Conservation (phyloP, 1,284 basidiomycete species). For the Ganoderma resinaceum region DNA sequence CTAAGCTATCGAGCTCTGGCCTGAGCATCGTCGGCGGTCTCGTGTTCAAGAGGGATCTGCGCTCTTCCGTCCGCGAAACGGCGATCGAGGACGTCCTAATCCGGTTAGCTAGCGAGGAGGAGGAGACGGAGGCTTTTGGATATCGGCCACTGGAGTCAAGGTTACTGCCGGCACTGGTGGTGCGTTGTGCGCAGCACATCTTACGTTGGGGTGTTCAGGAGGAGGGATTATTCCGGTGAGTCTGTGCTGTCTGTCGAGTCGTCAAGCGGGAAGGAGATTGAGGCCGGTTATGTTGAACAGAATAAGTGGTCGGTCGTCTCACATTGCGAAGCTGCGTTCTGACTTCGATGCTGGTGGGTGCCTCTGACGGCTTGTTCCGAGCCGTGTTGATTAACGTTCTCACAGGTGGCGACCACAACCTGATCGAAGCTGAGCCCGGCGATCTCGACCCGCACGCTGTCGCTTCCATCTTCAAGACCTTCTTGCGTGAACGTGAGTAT, state of each 20-base stretch:
- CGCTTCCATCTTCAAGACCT: slow-evolving; percentile 85
- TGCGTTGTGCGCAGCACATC: slow-evolving; percentile 82
- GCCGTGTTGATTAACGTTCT: neutral
- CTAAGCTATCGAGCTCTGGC: slow-evolving; percentile 48
- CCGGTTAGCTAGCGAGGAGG: slow-evolving; percentile 32
- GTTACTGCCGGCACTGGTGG: slow-evolving; percentile 73
- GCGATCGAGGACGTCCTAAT: slow-evolving; percentile 47
- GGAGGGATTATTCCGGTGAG: slow-evolving; percentile 84
- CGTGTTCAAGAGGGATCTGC: slow-evolving; percentile 71
- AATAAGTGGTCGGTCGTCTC: slow-evolving; percentile 76
- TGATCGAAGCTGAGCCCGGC: slow-evolving; percentile 75
- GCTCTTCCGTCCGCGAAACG: slow-evolving; percentile 66
- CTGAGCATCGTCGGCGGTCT: slow-evolving; percentile 51
- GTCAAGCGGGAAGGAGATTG: neutral
- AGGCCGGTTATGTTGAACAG: slow-evolving; percentile 45
- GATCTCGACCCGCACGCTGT: slow-evolving; percentile 94
- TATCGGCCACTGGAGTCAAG: slow-evolving; percentile 56
- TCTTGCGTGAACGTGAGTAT: slow-evolving; percentile 76
- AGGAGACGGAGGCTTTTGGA: slow-evolving; percentile 24
- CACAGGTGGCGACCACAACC: slow-evolving; percentile 73
- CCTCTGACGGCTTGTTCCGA: neutral
- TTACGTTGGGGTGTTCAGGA: slow-evolving; percentile 82
- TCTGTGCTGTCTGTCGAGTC: neutral
- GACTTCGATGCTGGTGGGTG: slow-evolving; percentile 82
- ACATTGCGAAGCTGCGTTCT: slow-evolving; percentile 74